Evolutionary conservation across 805 yeast genomes (phyloP).

Genomic region (Metschnikowia sp.): DNA sequence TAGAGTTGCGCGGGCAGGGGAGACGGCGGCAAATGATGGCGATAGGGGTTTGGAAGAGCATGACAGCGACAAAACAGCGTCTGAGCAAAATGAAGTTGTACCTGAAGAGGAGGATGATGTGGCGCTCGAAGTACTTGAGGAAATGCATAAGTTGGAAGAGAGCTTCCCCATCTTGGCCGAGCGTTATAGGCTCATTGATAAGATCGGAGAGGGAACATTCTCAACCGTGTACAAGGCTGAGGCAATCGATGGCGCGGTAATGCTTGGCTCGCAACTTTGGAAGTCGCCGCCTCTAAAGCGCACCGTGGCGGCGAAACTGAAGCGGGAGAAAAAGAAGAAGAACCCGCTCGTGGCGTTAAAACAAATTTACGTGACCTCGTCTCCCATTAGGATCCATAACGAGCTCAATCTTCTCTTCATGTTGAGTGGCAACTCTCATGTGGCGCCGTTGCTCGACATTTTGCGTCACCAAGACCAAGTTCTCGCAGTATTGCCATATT

Average conservation of each 20-base stretch:
- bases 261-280: constrained; percentile 41
- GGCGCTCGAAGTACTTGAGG: constrained; percentile 52
- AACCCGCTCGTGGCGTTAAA: constrained; percentile 77
- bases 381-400: constrained; percentile 86
- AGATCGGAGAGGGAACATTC: constrained; percentile 67
- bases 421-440: constrained; percentile 63
- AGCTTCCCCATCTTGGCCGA: constrained; percentile 52
- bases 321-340: constrained; percentile 24
- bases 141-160: constrained; percentile 51
- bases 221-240: constrained; percentile 61
- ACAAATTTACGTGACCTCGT: constrained; percentile 90
- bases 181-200: constrained; percentile 50
- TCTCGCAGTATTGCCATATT: constrained; percentile 86
- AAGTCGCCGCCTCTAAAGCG: constrained; percentile 42
- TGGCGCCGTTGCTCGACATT: constrained; percentile 89
- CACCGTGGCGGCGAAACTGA: constrained; percentile 8
- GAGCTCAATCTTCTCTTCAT: constrained; percentile 77
- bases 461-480: constrained; percentile 87
- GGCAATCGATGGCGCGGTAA: constrained; percentile 42
- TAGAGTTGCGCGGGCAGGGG: neutral
- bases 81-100: neutral
- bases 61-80: neutral
- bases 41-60: too few relatives aligned
- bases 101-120: constrained; percentile 42
- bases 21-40: neutral